Conservation (phyloP, 1,139 yeast species). For the Chernovozyma aurita region DNA sequence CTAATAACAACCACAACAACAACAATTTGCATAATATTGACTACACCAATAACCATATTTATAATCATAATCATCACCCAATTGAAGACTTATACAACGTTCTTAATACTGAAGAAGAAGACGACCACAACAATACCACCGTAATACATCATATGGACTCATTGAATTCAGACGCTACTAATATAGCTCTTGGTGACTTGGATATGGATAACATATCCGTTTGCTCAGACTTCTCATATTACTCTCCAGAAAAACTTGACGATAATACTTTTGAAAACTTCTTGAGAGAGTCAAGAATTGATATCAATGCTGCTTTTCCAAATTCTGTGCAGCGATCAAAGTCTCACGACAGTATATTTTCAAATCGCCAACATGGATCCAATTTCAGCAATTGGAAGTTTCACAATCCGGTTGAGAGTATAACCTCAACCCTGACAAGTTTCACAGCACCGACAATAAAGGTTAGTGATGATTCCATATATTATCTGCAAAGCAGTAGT, state of each 20-base stretch:
- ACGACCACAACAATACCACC: too few relatives aligned
- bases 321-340: constrained; percentile 21
- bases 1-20: not conserved
- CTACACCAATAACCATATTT: not conserved
- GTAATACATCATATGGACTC: not conserved
- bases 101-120: not conserved
- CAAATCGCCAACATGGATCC: constrained; percentile 5
- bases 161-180: not conserved
- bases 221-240: constrained; percentile 24
- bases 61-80: too few relatives aligned
- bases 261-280: constrained; percentile 21
- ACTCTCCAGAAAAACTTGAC: constrained; percentile 17
- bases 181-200: constrained; percentile 4
- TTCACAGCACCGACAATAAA: constrained; percentile 27
- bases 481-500: not conserved
- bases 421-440: constrained; percentile 19
- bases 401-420: constrained; percentile 37
- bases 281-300: constrained; percentile 31
- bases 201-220: constrained; percentile 21
- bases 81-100: not conserved
- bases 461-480: constrained; percentile 6
- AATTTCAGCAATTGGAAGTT: constrained; percentile 16
- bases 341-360: constrained; percentile 22
- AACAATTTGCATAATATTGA: not conserved
- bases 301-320: constrained; percentile 31